Percentiles rank a stretch among this genome's conserved stretches.
These are phyloP conservation scores for Metschnikowia colocasiae DNA, from an alignment of 805 yeast genomes.

Conservation along the genomic window DNA sequence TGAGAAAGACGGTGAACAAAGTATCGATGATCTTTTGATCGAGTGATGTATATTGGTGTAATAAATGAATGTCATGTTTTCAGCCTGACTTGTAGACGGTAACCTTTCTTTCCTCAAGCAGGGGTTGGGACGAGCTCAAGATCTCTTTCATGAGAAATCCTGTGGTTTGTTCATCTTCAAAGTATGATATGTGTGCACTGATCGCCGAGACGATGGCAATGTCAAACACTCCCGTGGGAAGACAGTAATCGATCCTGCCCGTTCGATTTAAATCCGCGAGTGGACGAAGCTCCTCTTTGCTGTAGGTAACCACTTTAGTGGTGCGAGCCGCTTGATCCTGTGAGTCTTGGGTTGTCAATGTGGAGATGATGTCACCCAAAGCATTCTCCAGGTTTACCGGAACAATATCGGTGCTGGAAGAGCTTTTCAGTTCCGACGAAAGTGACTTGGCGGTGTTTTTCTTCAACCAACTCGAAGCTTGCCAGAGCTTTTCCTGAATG, in stretches of 20 bases:
- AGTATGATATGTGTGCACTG: slow-evolving; percentile 84
- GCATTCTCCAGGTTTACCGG: slow-evolving; percentile 31
- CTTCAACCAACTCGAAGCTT: slow-evolving; percentile 37
- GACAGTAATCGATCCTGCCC: slow-evolving; percentile 78
- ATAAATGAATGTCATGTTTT: not conserved
- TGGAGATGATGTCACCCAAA: slow-evolving; percentile 36
- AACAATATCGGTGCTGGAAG: slow-evolving; percentile 12
- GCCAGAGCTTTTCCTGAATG: slow-evolving; percentile 29
- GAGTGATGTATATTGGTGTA: slow-evolving; percentile 18
- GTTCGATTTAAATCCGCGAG: slow-evolving; percentile 55
- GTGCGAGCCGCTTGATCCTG: slow-evolving; percentile 20
- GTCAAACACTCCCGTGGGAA: slow-evolving; percentile 77
- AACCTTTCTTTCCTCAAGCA: slow-evolving; percentile 29
- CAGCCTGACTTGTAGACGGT: slow-evolving; percentile 18
- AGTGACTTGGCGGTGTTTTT: slow-evolving; percentile 6
- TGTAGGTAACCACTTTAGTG: slow-evolving; percentile 25
- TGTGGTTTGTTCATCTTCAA: slow-evolving; percentile 82
- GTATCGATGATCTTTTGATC: slow-evolving; percentile 63
- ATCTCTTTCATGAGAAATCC: slow-evolving; percentile 69
- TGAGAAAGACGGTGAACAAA: slow-evolving; percentile 79
- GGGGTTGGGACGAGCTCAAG: slow-evolving; percentile 21
- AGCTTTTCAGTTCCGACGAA: slow-evolving; percentile 3
- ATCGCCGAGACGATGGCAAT: slow-evolving; percentile 75
- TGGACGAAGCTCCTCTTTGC: slow-evolving; percentile 26
- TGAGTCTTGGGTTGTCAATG: slow-evolving; percentile 19